Percentiles rank a stretch among this genome's conserved stretches.
These are phyloP conservation scores for Lyophyllum atratum DNA, from an alignment of 768 basidiomycete species.

Conservation along the genomic window DNA sequence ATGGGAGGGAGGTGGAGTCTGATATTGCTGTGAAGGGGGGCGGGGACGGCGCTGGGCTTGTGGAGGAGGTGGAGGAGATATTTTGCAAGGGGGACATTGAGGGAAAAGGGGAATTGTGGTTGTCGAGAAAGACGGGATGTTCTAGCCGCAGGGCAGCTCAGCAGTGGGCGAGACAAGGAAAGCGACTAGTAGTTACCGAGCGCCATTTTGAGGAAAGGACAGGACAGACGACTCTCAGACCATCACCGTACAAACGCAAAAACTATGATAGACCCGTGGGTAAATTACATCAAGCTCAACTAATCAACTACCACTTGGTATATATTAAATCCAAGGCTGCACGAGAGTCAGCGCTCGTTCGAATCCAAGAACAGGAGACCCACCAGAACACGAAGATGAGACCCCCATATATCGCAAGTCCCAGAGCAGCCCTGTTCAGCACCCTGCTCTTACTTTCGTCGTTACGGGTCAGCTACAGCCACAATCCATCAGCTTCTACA, in stretches of 20 bases:
- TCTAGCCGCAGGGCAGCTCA: constrained; percentile 13
- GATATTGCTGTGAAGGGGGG: constrained; percentile 17
- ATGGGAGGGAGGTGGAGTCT: constrained; percentile 16
- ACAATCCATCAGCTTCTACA: constrained; percentile 2
- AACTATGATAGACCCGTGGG: constrained; percentile 34
- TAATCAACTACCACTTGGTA: constrained; percentile 50
- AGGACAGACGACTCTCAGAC: constrained; percentile 20
- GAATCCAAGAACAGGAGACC: constrained; percentile 27
- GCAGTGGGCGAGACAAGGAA: constrained; percentile 8
- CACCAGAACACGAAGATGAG: constrained; percentile 89
- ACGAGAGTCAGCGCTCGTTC: constrained; percentile 9
- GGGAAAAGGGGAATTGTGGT: neutral
- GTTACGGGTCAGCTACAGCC: constrained; percentile 62
- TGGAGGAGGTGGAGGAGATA: constrained; percentile 16
- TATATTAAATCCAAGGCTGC: constrained; percentile 78
- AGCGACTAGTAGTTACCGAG: constrained; percentile 20
- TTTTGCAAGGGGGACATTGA: constrained; percentile 8
- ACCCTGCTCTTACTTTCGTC: constrained; percentile 54
- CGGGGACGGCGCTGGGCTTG: constrained; percentile 13
- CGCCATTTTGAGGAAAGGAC: constrained; percentile 19
- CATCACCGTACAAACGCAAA: constrained; percentile 26
- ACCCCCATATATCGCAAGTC: constrained; percentile 71
- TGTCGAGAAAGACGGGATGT: constrained; percentile 7
- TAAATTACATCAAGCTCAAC: constrained; percentile 22
- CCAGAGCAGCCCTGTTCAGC: constrained; percentile 61